A percentile compares a stretch with the other conserved stretches of the same genome.
phyloP scores from a whole-genome alignment of 805 yeast species.

The Dipodascus geniculatus region DNA sequence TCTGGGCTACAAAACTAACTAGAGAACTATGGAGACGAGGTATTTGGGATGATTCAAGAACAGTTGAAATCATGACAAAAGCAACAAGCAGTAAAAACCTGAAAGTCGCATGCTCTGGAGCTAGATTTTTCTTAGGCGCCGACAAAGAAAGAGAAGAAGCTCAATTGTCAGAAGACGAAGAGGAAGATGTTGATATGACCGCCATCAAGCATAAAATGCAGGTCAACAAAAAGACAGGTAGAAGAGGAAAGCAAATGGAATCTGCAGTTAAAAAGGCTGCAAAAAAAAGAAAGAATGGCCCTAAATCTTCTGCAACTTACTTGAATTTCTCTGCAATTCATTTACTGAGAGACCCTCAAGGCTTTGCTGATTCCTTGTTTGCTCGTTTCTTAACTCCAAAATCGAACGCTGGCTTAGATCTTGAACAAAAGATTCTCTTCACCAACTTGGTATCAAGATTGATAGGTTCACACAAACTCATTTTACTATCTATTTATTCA shows the following conservation, averaged over 20 bases:
- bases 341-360: conserved; percentile 91
- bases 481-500: conserved; percentile 81
- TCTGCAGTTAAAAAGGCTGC: conserved; percentile 57
- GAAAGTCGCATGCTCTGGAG: conserved; percentile 85
- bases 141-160: conserved; percentile 87
- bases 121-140: conserved; percentile 84
- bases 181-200: conserved; percentile 54
- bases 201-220: conserved; percentile 70
- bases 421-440: conserved; percentile 82
- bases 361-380: conserved; percentile 82
- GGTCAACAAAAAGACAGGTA: conserved; percentile 71
- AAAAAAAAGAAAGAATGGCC: conserved; percentile 39
- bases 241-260: conserved; percentile 71
- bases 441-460: conserved; percentile 81
- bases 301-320: conserved; percentile 49
- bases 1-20: conserved; percentile 93
- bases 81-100: conserved; percentile 70
- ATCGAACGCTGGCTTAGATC: conserved; percentile 50
- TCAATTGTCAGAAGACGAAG: conserved; percentile 60
- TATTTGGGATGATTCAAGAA: conserved; percentile 94
- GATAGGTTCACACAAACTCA: conserved; percentile 89
- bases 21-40: conserved; percentile 96
- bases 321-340: conserved; percentile 93
- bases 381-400: conserved; percentile 58
- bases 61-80: conserved; percentile 96